Evolutionary conservation across 1,284 basidiomycete species (phyloP).

Genomic region (Apiotrichum veenhuisii): DNA sequence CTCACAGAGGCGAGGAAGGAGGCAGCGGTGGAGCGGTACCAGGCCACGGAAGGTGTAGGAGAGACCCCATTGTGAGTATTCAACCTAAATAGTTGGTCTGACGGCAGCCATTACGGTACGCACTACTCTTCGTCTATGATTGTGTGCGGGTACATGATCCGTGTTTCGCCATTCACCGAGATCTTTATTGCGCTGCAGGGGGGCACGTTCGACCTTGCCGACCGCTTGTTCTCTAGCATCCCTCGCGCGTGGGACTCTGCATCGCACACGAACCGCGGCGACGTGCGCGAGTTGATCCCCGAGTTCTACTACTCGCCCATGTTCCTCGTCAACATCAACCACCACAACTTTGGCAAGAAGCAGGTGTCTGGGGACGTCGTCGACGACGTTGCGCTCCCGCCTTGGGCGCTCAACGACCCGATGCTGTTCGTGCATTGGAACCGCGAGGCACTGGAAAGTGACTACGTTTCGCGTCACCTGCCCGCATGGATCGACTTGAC

Average conservation of each 20-base stretch:
- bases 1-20: conserved; percentile 68
- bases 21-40: conserved; percentile 70
- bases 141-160: conserved; percentile 89
- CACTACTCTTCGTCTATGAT: conserved; percentile 97
- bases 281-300: conserved; percentile 90
- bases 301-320: conserved; percentile 69
- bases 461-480: conserved; percentile 79
- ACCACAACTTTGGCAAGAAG: conserved; percentile 77
- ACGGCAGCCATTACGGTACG: conserved; percentile 69
- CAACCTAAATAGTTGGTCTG: background rate
- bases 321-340: conserved; percentile 55
- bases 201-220: conserved; percentile 94
- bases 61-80: conserved; percentile 67
- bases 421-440: conserved; percentile 78
- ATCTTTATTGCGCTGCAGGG: conserved; percentile 76
- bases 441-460: conserved; percentile 82
- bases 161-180: conserved; percentile 81
- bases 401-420: conserved; percentile 84
- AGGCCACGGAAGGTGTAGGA: conserved; percentile 70
- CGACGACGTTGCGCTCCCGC: conserved; percentile 82
- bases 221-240: conserved; percentile 82
- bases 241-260: conserved; percentile 78
- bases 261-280: conserved; percentile 78
- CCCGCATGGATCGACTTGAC: conserved; percentile 91
- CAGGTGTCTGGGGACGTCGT: conserved; percentile 77